phyloP scores from a whole-genome alignment of 1,284 basidiomycete genomes.

The Rhodotorula sp. region DNA sequence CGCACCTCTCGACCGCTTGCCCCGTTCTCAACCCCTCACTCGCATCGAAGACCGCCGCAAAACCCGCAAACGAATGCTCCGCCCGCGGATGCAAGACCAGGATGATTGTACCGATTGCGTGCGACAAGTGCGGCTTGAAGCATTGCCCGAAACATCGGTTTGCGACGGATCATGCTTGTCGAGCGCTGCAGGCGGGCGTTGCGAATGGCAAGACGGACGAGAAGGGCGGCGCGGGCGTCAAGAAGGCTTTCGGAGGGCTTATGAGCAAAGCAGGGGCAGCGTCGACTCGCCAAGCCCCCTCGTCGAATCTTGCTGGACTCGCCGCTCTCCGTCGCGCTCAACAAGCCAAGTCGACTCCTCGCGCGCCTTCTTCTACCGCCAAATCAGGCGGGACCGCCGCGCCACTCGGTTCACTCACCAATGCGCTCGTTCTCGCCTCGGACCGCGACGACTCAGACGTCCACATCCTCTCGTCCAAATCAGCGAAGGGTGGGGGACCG shows the following conservation, averaged over 20 bases:
- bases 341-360: neutral
- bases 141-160: conserved; percentile 40
- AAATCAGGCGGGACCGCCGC: neutral
- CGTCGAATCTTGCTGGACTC: conserved; percentile 16
- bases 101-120: conserved; percentile 39
- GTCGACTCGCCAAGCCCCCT: neutral
- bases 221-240: neutral
- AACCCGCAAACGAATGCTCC: conserved; percentile 13
- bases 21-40: conserved; percentile 16
- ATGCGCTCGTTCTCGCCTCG: conserved; percentile 11
- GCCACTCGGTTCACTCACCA: neutral
- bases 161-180: conserved; percentile 33
- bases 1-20: conserved; percentile 24
- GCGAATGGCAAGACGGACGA: neutral
- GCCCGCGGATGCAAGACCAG: conserved; percentile 35
- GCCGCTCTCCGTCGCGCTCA: conserved; percentile 32
- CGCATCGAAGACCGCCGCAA: neutral
- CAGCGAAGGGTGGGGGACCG: neutral
- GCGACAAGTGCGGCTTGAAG: conserved; percentile 21
- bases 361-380: neutral
- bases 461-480: conserved; percentile 6
- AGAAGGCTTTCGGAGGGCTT: conserved; percentile 6
- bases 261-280: neutral
- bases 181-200: neutral
- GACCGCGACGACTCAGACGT: conserved; percentile 15